Base-by-base conservation (phyloP, 306 rosid species). In the Castanea mollissima region DNA sequence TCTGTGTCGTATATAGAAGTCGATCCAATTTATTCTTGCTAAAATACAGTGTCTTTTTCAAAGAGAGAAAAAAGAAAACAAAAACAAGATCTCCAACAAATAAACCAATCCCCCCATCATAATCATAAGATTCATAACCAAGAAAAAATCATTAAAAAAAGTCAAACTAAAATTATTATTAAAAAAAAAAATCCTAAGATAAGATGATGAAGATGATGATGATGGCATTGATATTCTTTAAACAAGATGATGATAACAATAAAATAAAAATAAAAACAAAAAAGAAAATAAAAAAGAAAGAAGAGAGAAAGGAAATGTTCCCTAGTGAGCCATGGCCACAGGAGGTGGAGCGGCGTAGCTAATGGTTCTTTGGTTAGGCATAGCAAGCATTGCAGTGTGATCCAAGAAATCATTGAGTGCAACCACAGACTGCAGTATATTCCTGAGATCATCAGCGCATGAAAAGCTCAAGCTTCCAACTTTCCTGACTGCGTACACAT, bases 341-440 rank as follows among this genome's bases (percentile, higher is more conserved):
- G 92, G 81, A 23, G 81, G 87, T 2, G 92, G 81, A 23, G 81
- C 86, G 59, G 92, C 85, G 76, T 79, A 90, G 71, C 70, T 87
- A 31, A 96, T 90, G 73, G 81, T 90, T 89, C 96, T 91, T 75
- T 96, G 99, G 64, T 90, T 63, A 8, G 99, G 96, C 97, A 93
- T 78, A 23, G 99, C 93, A 56, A 96, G 94, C 99, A 96, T 96
- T 23, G 85, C 86, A 68, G 99, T 96, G 29, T 96, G 99, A 80
- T 96, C 99, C 91, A 96, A 84, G 89, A 96, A 96, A 84, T 96
- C 99, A 14, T 93, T 91, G 27, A 96, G 96, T 58, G 85, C 94
- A 27, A 93, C 94, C 10, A 96, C 97, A 5, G 97, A 91, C 25
- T 96, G 96, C 35, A 96, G 75, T 67, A 96, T 75, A 0, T 89